These are phyloP conservation scores for Leptographium procerum DNA, from an alignment of 2,329 filamentous ascomycete species.

Conservation along the genomic window DNA sequence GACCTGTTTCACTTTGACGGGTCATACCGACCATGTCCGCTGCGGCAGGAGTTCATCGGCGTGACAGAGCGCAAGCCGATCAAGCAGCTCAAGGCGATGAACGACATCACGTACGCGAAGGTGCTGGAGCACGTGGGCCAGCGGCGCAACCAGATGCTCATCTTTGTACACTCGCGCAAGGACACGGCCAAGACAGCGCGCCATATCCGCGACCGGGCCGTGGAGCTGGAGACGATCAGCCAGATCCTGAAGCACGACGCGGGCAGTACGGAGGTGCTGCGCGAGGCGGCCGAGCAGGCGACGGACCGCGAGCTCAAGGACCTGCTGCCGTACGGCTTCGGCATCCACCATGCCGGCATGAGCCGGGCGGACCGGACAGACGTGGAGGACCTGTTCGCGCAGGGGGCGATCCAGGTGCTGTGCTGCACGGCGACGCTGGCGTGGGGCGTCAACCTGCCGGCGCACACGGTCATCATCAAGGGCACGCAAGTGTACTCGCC, in stretches of 20 bases:
- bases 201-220: constrained; percentile 89
- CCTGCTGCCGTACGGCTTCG: constrained; percentile 88
- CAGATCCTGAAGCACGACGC: constrained; percentile 91
- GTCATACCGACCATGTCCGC: constrained; percentile 81
- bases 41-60: constrained; percentile 94
- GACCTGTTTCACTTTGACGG: constrained; percentile 95
- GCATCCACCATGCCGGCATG: constrained; percentile 98
- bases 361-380: constrained; percentile 87
- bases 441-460: constrained; percentile 97
- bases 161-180: constrained; percentile 96
- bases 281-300: constrained; percentile 71
- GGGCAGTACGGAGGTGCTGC: constrained; percentile 77
- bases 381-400: constrained; percentile 87
- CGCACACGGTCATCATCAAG: constrained; percentile 98
- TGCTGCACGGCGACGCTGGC: constrained; percentile 97
- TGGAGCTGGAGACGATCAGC: constrained; percentile 95
- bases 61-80: constrained; percentile 97
- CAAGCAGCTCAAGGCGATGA: constrained; percentile 98
- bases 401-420: constrained; percentile 85
- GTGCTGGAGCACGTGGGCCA: constrained; percentile 91
- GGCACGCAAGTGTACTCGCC: constrained; percentile 96
- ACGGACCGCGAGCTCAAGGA: constrained; percentile 86
- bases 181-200: constrained; percentile 96
- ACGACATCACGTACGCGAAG: constrained; percentile 96
- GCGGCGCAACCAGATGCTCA: constrained; percentile 93